Percentiles rank a stretch among this genome's conserved stretches.
Evolutionary conservation across 768 basidiomycete genomes (phyloP).

Genomic region (Chalciporus piperatus): DNA sequence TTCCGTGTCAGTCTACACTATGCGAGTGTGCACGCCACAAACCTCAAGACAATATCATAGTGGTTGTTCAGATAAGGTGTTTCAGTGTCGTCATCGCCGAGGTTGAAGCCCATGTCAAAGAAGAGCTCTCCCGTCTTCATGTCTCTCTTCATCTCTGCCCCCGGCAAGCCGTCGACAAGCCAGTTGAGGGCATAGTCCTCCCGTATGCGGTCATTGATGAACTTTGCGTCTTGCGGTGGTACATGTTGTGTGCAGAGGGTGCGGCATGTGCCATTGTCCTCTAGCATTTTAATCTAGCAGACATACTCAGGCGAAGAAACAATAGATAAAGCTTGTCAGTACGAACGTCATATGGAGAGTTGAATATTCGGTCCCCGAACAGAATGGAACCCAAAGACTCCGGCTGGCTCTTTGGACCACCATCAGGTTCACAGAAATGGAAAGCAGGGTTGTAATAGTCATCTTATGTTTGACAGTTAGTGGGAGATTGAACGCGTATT

Average conservation of each 20-base stretch:
- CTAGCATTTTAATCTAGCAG: conserved; percentile 73
- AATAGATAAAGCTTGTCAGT: background rate
- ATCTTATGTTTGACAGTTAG: conserved; percentile 43
- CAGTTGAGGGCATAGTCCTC: conserved; percentile 95
- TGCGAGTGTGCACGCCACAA: conserved; percentile 6
- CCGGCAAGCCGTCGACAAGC: conserved; percentile 92
- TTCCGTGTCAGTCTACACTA: no score
- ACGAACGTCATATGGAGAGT: conserved; percentile 82
- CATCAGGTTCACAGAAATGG: conserved; percentile 80
- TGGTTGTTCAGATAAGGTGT: conserved; percentile 85
- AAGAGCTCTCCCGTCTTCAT: conserved; percentile 77
- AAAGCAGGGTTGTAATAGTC: conserved; percentile 91
- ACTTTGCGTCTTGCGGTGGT: conserved; percentile 70
- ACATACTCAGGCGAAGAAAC: conserved; percentile 7
- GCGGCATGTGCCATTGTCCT: conserved; percentile 72
- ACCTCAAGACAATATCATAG: conserved; percentile 83
- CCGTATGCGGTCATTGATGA: conserved; percentile 87
- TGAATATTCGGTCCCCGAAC: conserved; percentile 95
- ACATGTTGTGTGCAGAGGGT: conserved; percentile 65
- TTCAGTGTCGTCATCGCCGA: conserved; percentile 72
- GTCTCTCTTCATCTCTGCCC: conserved; percentile 89
- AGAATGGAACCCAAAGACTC: conserved; percentile 90
- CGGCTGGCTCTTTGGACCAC: conserved; percentile 69
- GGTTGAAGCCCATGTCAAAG: conserved; percentile 91
- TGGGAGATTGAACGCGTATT: background rate